Evolutionary conservation across 345 rosid species (phyloP).

Genomic region (Garcia nutans): DNA sequence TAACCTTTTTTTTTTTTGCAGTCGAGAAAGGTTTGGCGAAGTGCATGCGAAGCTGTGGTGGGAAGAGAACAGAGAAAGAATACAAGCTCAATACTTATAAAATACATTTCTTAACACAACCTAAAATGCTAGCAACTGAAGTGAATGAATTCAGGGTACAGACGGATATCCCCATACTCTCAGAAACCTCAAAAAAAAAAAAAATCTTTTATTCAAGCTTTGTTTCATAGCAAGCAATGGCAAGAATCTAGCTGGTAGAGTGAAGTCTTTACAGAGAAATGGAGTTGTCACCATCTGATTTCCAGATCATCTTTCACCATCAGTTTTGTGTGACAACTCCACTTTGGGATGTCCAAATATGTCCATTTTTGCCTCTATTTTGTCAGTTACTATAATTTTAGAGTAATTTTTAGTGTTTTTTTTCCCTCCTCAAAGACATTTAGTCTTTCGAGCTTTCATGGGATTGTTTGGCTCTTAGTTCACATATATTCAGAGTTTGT

Average conservation of each 20-base stretch:
- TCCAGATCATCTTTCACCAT: background rate
- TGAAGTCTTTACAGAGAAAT: conserved; percentile 10
- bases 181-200: background rate
- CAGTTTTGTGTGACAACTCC: conserved; percentile 3
- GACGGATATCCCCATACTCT: conserved; percentile 13
- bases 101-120: background rate
- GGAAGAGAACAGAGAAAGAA: conserved; percentile 97
- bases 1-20: conserved; percentile 24
- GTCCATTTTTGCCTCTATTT: conserved; percentile 14
- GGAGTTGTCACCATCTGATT: too few relatives aligned
- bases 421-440: background rate
- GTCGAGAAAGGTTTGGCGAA: conserved; percentile 92
- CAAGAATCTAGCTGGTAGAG: background rate
- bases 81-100: conserved; percentile 89
- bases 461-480: background rate
- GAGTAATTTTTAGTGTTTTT: conserved; percentile 13
- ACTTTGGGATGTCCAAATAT: conserved; percentile 7
- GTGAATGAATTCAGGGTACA: conserved; percentile 18
- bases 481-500: background rate
- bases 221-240: conserved; percentile 13
- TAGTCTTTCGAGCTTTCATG: background rate
- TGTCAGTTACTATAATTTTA: background rate
- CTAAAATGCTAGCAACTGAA: background rate
- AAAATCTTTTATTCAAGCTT: conserved; percentile 25
- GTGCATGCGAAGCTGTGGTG: conserved; percentile 95